Evolutionary conservation across 495 filamentous ascomycete species (phyloP).

Genomic region (Xylaria palmicola): DNA sequence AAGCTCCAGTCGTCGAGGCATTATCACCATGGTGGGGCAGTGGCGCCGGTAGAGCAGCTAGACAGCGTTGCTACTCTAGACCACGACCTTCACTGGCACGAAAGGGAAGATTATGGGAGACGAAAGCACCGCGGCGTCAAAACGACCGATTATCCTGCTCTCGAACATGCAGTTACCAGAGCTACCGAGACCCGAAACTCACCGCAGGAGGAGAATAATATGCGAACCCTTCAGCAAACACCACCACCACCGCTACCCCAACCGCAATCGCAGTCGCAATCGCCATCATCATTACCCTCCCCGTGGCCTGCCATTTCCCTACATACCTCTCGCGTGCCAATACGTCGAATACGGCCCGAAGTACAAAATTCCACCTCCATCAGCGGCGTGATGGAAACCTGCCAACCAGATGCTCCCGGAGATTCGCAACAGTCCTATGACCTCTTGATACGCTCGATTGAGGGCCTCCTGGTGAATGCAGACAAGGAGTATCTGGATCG

Average conservation of each 20-base stretch:
- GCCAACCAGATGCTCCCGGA: not conserved
- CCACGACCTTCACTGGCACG: slow-evolving; percentile 19
- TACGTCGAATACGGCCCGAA: not conserved
- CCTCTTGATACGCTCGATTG: not conserved
- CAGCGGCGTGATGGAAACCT: not conserved
- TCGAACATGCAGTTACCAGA: no score
- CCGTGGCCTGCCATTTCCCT: not conserved
- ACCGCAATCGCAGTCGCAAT: not conserved
- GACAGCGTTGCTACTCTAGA: slow-evolving; percentile 31
- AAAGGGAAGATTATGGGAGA: not conserved
- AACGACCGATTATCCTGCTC: not conserved
- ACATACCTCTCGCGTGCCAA: not conserved
- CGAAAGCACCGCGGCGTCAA: not conserved
- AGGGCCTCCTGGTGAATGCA: slow-evolving; percentile 10
- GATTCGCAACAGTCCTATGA: not conserved
- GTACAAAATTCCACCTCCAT: not conserved
- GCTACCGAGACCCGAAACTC: not conserved
- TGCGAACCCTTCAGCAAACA: not conserved
- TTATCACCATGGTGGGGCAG: slow-evolving; percentile 37
- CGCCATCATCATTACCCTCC: not conserved
- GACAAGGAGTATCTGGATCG: slow-evolving; percentile 18
- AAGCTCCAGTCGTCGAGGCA: slow-evolving; percentile 40
- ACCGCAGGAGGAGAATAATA: not conserved
- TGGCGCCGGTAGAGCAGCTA: slow-evolving; percentile 49
- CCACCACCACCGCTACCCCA: not conserved